Conservation (phyloP, 2,329 filamentous ascomycete species). For the Dactylellina parvicollis region DNA sequence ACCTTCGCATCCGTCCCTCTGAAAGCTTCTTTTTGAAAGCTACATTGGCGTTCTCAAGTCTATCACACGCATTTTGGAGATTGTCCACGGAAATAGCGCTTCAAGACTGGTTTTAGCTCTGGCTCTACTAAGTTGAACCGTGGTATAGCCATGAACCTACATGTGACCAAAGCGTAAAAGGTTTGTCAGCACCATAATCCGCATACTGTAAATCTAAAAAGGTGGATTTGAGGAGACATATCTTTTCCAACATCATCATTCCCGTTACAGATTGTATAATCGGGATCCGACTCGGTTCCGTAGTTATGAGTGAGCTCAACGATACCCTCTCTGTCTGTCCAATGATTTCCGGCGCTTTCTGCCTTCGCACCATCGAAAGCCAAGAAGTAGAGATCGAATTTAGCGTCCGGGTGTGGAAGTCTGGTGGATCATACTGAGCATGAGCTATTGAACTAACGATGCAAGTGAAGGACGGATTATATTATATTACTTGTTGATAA, state of each 20-base stretch:
- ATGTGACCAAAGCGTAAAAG: conserved; percentile 58
- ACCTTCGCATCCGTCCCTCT: conserved; percentile 79
- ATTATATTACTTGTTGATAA: conserved; percentile 76
- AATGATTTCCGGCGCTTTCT: conserved; percentile 76
- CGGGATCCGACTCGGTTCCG: conserved; percentile 84
- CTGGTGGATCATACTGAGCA: conserved; percentile 9
- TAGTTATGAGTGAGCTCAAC: conserved; percentile 81
- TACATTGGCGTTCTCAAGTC: conserved; percentile 89
- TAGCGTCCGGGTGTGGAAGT: conserved; percentile 77
- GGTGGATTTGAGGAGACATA: conserved; percentile 47
- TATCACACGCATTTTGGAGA: conserved; percentile 81
- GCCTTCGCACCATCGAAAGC: conserved; percentile 83
- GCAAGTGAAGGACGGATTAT: not conserved
- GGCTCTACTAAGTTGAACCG: not conserved
- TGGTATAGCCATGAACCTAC: conserved; percentile 34
- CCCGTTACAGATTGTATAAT: conserved; percentile 84
- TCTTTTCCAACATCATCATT: conserved; percentile 80
- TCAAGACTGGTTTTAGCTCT: not conserved
- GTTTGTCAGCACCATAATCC: conserved; percentile 43
- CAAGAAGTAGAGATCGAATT: conserved; percentile 96
- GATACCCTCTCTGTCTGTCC: conserved; percentile 84
- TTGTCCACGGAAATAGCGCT: conserved; percentile 64
- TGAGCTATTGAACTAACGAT: not conserved
- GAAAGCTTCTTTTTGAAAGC: conserved; percentile 93
- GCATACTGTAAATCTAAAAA: not conserved